These are phyloP conservation scores for Limnanthes douglasii DNA, from an alignment of 345 rosid genomes.

Conservation along the genomic window DNA sequence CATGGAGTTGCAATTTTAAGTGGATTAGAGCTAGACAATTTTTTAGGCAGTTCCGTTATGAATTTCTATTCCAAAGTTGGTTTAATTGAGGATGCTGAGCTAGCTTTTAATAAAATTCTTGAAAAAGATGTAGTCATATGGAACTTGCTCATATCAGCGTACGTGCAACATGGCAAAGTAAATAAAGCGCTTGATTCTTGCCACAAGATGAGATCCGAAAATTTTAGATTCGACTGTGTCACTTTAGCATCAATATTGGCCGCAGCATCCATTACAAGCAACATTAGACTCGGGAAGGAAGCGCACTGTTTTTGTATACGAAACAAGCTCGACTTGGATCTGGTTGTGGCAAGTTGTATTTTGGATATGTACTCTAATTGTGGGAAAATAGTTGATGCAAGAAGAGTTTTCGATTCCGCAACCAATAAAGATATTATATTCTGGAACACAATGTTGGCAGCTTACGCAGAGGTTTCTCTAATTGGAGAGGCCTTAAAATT, in stretches of 20 bases:
- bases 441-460: conserved; percentile 55
- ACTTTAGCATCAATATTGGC: conserved; percentile 45
- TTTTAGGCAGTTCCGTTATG: conserved; percentile 51
- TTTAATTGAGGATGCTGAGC: conserved; percentile 49
- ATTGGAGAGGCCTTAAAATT: conserved; percentile 47
- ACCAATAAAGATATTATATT: conserved; percentile 27
- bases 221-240: conserved; percentile 48
- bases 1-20: conserved; percentile 42
- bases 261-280: conserved; percentile 27
- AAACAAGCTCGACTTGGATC: conserved; percentile 34
- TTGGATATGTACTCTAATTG: conserved; percentile 55
- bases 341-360: conserved; percentile 32
- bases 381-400: conserved; percentile 32
- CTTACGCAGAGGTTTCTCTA: conserved; percentile 43
- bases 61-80: conserved; percentile 68
- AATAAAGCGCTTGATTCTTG: conserved; percentile 42
- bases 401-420: conserved; percentile 28
- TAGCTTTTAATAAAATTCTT: conserved; percentile 29
- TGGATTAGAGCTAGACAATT: conserved; percentile 45
- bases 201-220: conserved; percentile 30
- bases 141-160: conserved; percentile 63
- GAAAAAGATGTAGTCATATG: conserved; percentile 61
- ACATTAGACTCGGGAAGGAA: conserved; percentile 37
- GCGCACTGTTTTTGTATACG: conserved; percentile 53
- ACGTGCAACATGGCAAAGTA: conserved; percentile 28